Evolutionary conservation across 805 yeast genomes (phyloP).

Genomic region (Ogataea ramenticola): DNA sequence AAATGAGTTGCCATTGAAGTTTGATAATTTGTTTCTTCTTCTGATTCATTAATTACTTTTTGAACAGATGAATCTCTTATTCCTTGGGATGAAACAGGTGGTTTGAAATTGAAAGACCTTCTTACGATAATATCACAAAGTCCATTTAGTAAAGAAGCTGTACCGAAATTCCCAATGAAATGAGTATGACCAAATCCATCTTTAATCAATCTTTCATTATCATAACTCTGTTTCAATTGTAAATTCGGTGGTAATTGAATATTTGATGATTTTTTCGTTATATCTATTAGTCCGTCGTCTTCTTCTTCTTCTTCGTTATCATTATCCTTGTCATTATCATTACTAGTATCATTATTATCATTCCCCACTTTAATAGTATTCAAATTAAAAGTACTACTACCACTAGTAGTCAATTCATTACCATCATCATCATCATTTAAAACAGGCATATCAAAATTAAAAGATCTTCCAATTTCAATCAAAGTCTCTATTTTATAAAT

Average conservation of each 20-base stretch:
- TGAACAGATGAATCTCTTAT: slow-evolving; percentile 26
- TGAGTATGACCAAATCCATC: slow-evolving; percentile 41
- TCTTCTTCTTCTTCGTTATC: slow-evolving; percentile 3
- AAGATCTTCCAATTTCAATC: slow-evolving; percentile 28
- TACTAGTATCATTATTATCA: slow-evolving; percentile 1
- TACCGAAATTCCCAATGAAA: slow-evolving; percentile 39
- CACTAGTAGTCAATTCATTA: too few relatives aligned
- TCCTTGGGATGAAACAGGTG: slow-evolving; percentile 28
- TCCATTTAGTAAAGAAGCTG: slow-evolving; percentile 35
- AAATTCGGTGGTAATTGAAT: slow-evolving; percentile 13
- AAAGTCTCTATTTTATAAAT: slow-evolving; percentile 35
- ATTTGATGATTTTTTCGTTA: not conserved
- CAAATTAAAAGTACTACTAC: too few relatives aligned
- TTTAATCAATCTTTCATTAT: slow-evolving; percentile 30
- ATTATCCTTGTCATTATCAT: not conserved
- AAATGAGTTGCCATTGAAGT: slow-evolving; percentile 28
- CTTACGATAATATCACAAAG: slow-evolving; percentile 36
- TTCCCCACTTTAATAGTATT: not conserved
- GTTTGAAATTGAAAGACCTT: slow-evolving; percentile 26
- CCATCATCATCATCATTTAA: slow-evolving; percentile 6
- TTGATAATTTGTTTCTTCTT: slow-evolving; percentile 26
- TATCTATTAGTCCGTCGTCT: not conserved
- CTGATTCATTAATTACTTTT: slow-evolving; percentile 25
- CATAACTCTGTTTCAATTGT: slow-evolving; percentile 15
- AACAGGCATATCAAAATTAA: slow-evolving; percentile 29